A percentile compares a stretch with the other conserved stretches of the same genome.
Conservation (phyloP, 1,284 basidiomycete genomes). For the Irpex sp. region DNA sequence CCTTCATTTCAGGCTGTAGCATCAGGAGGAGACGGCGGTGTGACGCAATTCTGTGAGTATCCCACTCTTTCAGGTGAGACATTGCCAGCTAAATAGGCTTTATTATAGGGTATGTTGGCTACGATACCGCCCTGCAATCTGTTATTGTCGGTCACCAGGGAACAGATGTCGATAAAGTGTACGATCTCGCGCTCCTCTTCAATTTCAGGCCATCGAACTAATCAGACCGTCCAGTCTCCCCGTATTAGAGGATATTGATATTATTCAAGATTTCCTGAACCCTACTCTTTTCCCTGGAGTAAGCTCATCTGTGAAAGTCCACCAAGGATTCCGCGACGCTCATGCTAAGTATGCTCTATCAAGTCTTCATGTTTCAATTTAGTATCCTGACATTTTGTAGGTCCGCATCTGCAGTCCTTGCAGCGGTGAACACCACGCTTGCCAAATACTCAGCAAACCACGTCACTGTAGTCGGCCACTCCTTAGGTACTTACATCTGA, state of each 20-base stretch:
- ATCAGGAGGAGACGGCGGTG: slow-evolving; percentile 57
- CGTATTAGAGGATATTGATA: slow-evolving; percentile 29
- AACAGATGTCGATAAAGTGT: slow-evolving; percentile 46
- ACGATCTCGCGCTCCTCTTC: too few relatives aligned
- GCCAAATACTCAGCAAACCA: slow-evolving; percentile 22
- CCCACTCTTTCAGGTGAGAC: neutral
- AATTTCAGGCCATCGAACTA: too few relatives aligned
- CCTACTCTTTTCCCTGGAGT: slow-evolving; percentile 53
- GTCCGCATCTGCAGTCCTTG: slow-evolving; percentile 30
- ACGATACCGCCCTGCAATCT: slow-evolving; percentile 36
- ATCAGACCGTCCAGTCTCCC: slow-evolving; percentile 19
- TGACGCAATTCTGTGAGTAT: slow-evolving; percentile 41
- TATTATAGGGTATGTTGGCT: slow-evolving; percentile 42
- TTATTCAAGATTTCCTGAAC: slow-evolving; percentile 25
- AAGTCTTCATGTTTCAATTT: neutral
- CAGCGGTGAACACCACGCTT: slow-evolving; percentile 32
- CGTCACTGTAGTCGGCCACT: slow-evolving; percentile 37
- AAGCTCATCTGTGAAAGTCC: slow-evolving; percentile 41
- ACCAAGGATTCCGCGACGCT: slow-evolving; percentile 51
- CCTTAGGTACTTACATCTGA: slow-evolving; percentile 39
- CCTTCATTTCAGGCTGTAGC: slow-evolving; percentile 53
- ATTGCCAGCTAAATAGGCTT: neutral
- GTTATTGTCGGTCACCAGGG: slow-evolving; percentile 54
- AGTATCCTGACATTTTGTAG: slow-evolving; percentile 14
- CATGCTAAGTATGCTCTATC: slow-evolving; percentile 43